Percentiles rank a stretch among this genome's conserved stretches.
Conservation (phyloP, 163 green algal species). For the Coccomyxa subellipsoidea region DNA sequence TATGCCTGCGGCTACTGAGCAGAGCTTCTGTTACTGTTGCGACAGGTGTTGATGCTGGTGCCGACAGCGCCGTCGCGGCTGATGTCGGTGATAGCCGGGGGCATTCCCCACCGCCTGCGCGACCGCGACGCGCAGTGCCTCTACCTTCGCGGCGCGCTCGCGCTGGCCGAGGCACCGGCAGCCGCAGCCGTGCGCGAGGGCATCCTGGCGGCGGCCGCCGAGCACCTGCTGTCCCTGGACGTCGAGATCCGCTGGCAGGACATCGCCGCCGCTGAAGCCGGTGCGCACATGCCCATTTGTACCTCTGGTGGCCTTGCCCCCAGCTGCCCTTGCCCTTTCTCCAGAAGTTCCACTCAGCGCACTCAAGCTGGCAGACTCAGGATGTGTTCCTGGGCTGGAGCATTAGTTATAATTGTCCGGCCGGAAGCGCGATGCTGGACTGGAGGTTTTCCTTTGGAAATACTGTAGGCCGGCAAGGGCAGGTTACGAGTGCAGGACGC, state of each 20-base stretch:
- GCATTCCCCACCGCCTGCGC: slow-evolving; percentile 68
- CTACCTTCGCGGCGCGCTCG: slow-evolving; percentile 62
- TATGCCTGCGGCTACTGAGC: too few relatives aligned
- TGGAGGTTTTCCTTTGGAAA: too few relatives aligned
- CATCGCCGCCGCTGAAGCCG: slow-evolving; percentile 57
- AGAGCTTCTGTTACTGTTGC: background rate
- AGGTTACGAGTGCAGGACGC: slow-evolving; percentile 1
- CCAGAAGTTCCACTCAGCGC: too few relatives aligned
- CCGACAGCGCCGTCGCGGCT: slow-evolving; percentile 60
- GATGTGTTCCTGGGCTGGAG: too few relatives aligned
- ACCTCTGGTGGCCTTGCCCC: too few relatives aligned
- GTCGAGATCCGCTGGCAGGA: slow-evolving; percentile 88
- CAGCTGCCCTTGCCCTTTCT: too few relatives aligned
- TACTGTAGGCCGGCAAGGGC: too few relatives aligned
- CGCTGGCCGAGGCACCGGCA: slow-evolving; percentile 48
- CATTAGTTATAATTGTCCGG: too few relatives aligned
- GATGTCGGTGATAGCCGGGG: slow-evolving; percentile 54
- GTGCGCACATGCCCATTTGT: too few relatives aligned
- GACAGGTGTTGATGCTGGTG: slow-evolving; percentile 64
- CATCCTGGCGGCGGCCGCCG: slow-evolving; percentile 60
- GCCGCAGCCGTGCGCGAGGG: slow-evolving; percentile 51
- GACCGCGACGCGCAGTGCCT: slow-evolving; percentile 70
- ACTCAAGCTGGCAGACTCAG: too few relatives aligned
- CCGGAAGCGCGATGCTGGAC: too few relatives aligned
- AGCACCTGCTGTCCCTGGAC: slow-evolving; percentile 76